phyloP scores from a whole-genome alignment of 108 stramenopile species.

The Nitzschia palea region DNA sequence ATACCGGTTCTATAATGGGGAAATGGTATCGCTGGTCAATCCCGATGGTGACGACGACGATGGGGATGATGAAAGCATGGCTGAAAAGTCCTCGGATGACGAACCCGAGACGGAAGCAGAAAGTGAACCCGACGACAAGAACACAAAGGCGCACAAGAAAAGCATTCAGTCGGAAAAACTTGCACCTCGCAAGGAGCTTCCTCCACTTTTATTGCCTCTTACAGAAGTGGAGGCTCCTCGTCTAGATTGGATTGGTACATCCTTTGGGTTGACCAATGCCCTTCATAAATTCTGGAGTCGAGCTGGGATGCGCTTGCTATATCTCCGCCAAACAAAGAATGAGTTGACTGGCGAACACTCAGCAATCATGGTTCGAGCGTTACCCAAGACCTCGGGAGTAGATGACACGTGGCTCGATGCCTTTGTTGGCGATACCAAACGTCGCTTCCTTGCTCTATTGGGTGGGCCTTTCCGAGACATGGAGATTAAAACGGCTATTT shows the following conservation, averaged over 20 bases:
- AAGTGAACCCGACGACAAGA: conserved; percentile 20
- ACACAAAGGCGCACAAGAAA: conserved; percentile 22
- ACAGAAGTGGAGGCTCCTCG: conserved; percentile 82
- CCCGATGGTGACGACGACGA: conserved; percentile 46
- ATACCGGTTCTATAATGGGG: conserved; percentile 94
- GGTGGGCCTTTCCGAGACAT: conserved; percentile 86
- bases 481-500: conserved; percentile 75
- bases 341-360: conserved; percentile 98
- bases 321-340: conserved; percentile 97
- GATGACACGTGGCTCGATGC: conserved; percentile 90
- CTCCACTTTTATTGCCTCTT: conserved; percentile 92
- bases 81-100: conserved; percentile 33
- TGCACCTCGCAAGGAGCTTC: conserved; percentile 93
- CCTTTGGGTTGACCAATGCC: conserved; percentile 91
- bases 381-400: conserved; percentile 76
- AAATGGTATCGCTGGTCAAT: conserved; percentile 72
- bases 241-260: conserved; percentile 97
- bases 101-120: conserved; percentile 40
- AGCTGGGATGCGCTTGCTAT: conserved; percentile 88
- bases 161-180: conserved; percentile 80
- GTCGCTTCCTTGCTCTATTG: conserved; percentile 85
- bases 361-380: conserved; percentile 90
- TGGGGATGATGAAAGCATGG: conserved; percentile 45
- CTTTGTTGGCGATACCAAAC: conserved; percentile 88
- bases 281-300: conserved; percentile 94